Base-by-base conservation (phyloP, 306 rosid genomes). In the Vigna unguiculata region DNA sequence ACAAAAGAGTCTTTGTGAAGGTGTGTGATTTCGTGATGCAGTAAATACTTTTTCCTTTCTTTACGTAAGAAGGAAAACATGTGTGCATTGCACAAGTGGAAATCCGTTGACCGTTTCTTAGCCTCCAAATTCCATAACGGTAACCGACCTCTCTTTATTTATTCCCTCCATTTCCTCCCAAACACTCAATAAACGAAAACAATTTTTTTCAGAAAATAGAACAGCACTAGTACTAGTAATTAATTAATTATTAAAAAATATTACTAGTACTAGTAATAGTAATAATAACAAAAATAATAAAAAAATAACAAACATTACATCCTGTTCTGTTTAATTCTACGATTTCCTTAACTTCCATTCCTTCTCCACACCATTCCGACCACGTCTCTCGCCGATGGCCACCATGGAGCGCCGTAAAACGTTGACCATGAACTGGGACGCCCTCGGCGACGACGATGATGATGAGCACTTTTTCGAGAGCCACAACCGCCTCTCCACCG, bases 391-490 rank as follows among this genome's bases (percentile, higher is more conserved):
- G 80, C 77, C 76, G 77, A 60, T 74, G 81, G 69, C 81, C 81
- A 52, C 64, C 83, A 78, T 83, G 74, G 81, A 85, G 57, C 85
- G 81, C 68, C 74, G 80, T 17, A 85, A 76, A 74, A 85, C 85
- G 53, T 40, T 85, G 13, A 81, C 83, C 32, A 84, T 84, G 87
- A 84, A 16, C 21, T 85, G 88, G 88, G 85, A 73, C 4, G 88
- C 81, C 78, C 78, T 85, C 62, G 75, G 71, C 46, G 88, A 78
- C 32, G 81, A 72, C 11, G 80, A 90, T 2, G 91, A 93, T 21
- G 92, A 90, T 24, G 58, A 69, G 0, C 85, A 21, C 4, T 91
- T 91, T 64, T 90, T 90, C 11, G 98, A 93, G 25, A 77, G 87
- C 57, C 47, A 61, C 3, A 88, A 80, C 21, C 81, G 96, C 19